Percentiles rank a stretch among this genome's conserved stretches.
phyloP scores from a whole-genome alignment of 345 rosid species.

The Diplotaxis tenuifolia region DNA sequence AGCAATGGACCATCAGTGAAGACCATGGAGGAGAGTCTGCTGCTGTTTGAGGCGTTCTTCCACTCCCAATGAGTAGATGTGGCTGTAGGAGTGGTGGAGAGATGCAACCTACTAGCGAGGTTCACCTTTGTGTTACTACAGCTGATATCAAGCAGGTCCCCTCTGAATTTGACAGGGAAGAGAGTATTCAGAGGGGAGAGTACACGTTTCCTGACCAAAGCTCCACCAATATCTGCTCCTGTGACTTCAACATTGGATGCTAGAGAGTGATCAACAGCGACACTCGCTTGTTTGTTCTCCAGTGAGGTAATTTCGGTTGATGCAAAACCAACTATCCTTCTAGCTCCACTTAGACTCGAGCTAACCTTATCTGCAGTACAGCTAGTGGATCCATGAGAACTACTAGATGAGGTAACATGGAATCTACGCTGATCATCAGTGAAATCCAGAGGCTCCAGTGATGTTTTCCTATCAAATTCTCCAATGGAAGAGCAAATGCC shows the following conservation, averaged over 20 bases:
- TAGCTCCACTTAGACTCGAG: slow-evolving; percentile 46
- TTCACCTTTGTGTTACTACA: slow-evolving; percentile 50
- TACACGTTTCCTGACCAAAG: slow-evolving; percentile 65
- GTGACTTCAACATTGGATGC: slow-evolving; percentile 34
- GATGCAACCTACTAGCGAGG: slow-evolving; percentile 42
- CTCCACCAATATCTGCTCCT: slow-evolving; percentile 47
- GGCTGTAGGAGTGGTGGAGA: slow-evolving; percentile 40
- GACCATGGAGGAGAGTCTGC: slow-evolving; percentile 42
- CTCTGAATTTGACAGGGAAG: slow-evolving; percentile 53
- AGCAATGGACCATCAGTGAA: slow-evolving; percentile 79
- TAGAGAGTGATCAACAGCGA: slow-evolving; percentile 40
- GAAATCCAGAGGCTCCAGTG: slow-evolving; percentile 45
- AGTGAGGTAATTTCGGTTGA: slow-evolving; percentile 42
- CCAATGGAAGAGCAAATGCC: slow-evolving; percentile 46
- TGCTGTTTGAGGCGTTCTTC: slow-evolving; percentile 36
- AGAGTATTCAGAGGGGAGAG: slow-evolving; percentile 67
- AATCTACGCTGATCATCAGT: slow-evolving; percentile 43
- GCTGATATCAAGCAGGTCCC: slow-evolving; percentile 61
- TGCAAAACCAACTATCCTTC: slow-evolving; percentile 82
- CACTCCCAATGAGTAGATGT: slow-evolving; percentile 48
- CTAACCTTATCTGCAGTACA: slow-evolving; percentile 41
- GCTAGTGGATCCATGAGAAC: slow-evolving; percentile 45
- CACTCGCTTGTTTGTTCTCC: slow-evolving; percentile 34
- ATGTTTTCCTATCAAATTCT: slow-evolving; percentile 56
- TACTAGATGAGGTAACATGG: slow-evolving; percentile 44